Evolutionary conservation across 1,284 basidiomycete genomes (phyloP), one percentile per base, ranked within the genome.

Genomic region (Mycosarcoma mackinlayi): DNA sequence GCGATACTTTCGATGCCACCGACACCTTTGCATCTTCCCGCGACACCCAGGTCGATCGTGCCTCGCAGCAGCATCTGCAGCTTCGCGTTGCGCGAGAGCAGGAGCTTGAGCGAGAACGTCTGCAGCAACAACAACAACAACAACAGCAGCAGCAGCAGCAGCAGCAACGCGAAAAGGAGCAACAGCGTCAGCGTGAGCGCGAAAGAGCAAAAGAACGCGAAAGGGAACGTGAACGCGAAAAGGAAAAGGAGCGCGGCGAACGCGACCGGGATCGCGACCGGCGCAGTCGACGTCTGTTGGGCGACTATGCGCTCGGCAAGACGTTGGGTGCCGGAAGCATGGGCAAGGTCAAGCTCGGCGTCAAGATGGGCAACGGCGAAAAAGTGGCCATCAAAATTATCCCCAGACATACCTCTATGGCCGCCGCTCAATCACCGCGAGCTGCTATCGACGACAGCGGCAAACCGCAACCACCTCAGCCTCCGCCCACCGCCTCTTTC

Each of bases 311-410:
- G 64, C 88, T 98, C 68, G 92, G 92, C 78, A 98, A 98, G 87
- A 98, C 95, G 3, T 87, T 98, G 31, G 95, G 96, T 46, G 94
- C 94, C 35, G 95, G 96, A 34, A 94, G 92, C 83, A 98, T 98
- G 94, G 96, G 95, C 74, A 98, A 98, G 83, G 96, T 98, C 79
- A 98, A 98, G 86, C 88, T 98, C 18, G 95, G 93, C 7, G 90
- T 91, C 37, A 93, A 95, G 83, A 92, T 91, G 73, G 82, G 89
- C 73, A 92, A 92, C 1, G 92, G 92, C 38, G 93, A 97, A 85
- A 96, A 95, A 88, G 95, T 95, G 69, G 96, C 96, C 10, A 92
- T 98, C 85, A 98, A 98, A 87, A 98, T 98, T 80, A 90, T 98
- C 18, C 95, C 96, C 21, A 89, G 94, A 14, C 86, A 89, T 87